Evolutionary conservation across 2,329 filamentous ascomycete species (phyloP).

Genomic region (Xylariales sp.): DNA sequence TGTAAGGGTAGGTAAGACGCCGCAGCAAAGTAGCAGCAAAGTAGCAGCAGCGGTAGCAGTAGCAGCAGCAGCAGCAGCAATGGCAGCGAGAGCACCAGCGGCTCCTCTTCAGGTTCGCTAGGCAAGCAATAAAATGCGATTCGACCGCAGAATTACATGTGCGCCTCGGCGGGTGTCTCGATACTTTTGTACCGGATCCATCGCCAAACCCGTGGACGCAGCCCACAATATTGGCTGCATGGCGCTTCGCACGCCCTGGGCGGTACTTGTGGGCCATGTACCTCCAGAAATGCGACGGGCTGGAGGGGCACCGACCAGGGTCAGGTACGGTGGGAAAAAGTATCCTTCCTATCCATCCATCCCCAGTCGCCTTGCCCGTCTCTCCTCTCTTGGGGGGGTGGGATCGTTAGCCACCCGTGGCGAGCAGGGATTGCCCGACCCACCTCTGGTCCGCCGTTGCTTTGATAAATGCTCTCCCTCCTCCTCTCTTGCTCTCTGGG

Average conservation of each 20-base stretch:
- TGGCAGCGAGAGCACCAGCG: too few relatives aligned
- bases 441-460: background rate
- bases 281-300: conserved; percentile 1
- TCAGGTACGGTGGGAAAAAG: background rate
- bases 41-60: too few relatives aligned
- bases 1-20: too few relatives aligned
- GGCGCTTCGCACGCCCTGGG: conserved; percentile 21
- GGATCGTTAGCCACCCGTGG: conserved; percentile 1
- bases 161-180: conserved; percentile 20
- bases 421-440: conserved; percentile 1
- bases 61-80: too few relatives aligned
- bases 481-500: background rate
- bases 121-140: conserved; percentile 10
- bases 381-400: background rate
- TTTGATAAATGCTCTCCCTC: background rate
- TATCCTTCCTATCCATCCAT: background rate
- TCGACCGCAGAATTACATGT: conserved; percentile 4
- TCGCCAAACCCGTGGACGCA: conserved; percentile 22
- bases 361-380: background rate
- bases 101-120: conserved; percentile 7
- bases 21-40: too few relatives aligned
- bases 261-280: conserved; percentile 6
- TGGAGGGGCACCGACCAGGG: conserved; percentile 6
- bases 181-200: conserved; percentile 24
- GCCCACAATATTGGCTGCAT: conserved; percentile 24